Percentiles rank a stretch among this genome's conserved stretches.
Evolutionary conservation across 805 yeast species (phyloP).

Genomic region (Metschnikowia continentalis): DNA sequence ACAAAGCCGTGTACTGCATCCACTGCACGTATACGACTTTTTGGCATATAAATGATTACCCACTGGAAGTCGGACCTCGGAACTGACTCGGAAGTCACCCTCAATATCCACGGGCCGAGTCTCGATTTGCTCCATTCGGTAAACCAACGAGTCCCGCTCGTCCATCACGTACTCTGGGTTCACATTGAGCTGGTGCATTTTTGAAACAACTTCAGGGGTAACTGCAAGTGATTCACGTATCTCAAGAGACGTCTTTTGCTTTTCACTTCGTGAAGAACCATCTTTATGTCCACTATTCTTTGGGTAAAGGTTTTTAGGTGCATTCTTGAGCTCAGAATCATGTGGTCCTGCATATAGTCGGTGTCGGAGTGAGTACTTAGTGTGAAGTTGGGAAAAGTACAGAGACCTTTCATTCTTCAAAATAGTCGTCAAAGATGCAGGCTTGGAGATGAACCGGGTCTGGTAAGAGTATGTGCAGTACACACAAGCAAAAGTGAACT

Average conservation of each 20-base stretch:
- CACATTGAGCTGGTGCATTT: conserved; percentile 9
- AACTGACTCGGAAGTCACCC: conserved; percentile 3
- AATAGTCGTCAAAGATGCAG: conserved; percentile 16
- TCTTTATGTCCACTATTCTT: background rate
- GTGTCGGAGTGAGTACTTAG: conserved; percentile 6
- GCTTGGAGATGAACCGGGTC: conserved; percentile 15
- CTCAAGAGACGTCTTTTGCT: no score
- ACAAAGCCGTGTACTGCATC: conserved; percentile 26
- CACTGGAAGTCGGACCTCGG: conserved; percentile 16
- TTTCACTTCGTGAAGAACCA: background rate
- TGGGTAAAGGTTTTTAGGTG: background rate
- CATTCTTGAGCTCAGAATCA: background rate
- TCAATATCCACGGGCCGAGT: conserved; percentile 10
- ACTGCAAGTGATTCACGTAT: background rate
- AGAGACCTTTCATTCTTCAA: conserved; percentile 9
- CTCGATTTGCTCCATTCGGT: conserved; percentile 3
- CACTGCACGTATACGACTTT: conserved; percentile 23
- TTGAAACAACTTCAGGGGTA: conserved; percentile 1
- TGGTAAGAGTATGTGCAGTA: conserved; percentile 12
- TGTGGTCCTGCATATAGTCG: background rate
- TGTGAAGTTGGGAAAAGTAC: conserved; percentile 11
- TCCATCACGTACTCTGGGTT: conserved; percentile 2
- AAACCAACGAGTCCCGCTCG: conserved; percentile 8
- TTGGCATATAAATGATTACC: conserved; percentile 25
- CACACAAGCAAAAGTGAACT: conserved; percentile 13